phyloP scores from a whole-genome alignment of 116 monocot genomes.

The Phalaenopsis hybrid region DNA sequence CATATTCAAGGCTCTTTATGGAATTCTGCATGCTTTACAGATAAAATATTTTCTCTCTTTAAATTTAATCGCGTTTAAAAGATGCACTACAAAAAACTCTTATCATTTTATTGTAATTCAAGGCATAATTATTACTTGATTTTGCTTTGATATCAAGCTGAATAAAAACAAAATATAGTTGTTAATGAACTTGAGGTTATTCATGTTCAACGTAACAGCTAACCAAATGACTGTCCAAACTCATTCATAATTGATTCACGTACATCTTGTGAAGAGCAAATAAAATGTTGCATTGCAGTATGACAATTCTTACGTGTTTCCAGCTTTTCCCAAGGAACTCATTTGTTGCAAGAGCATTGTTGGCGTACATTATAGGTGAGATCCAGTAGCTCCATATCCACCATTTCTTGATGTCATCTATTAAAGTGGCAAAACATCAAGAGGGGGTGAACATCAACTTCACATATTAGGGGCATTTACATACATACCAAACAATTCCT shows the following conservation, averaged over 20 bases:
- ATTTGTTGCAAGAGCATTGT: conserved; percentile 50
- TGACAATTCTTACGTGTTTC: conserved; percentile 15
- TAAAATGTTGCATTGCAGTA: too few species aligned
- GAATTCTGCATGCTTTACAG: too few species aligned
- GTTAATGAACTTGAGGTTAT: background rate
- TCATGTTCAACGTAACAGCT: background rate
- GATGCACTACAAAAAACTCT: too few species aligned
- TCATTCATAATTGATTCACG: background rate
- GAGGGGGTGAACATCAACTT: background rate
- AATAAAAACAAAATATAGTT: too few species aligned
- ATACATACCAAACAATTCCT: too few species aligned
- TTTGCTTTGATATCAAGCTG: too few species aligned
- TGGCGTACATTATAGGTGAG: conserved; percentile 60
- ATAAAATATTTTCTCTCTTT: too few species aligned
- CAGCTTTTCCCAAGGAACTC: conserved; percentile 62
- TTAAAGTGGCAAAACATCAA: background rate
- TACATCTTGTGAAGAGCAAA: background rate
- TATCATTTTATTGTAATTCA: too few species aligned
- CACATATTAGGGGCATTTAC: too few species aligned
- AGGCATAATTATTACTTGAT: too few species aligned
- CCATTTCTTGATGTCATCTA: conserved; percentile 52
- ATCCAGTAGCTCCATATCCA: conserved; percentile 80
- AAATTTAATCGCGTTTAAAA: too few species aligned
- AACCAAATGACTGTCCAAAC: background rate
- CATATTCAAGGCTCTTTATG: too few species aligned